Base-by-base conservation (phyloP, 768 basidiomycete genomes). In the Podaxis sp. region DNA sequence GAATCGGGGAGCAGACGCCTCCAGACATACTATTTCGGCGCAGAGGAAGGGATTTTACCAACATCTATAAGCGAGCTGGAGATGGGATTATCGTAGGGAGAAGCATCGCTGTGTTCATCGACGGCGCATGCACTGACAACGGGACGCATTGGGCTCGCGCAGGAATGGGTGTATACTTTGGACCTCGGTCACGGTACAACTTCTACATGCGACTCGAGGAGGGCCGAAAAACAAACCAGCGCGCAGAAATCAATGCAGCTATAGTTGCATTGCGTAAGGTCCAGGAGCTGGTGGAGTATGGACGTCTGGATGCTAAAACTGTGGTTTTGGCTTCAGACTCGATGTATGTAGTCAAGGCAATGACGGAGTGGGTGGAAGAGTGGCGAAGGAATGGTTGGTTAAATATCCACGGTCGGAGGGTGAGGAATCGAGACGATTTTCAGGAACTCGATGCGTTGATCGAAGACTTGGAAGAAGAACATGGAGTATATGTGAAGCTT, bases 41-140 rank as follows among this genome's bases (percentile, higher is more conserved):
- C 8, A 37, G 37, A 2, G 46, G 58, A 12, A 49, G 44, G 33
- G 41, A 8, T 38, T 59, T 59, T 48, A 59, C 12, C 30, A 51
- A 59, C 10, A 50, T 59, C 10, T n/a, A 4, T 13, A 46, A 59
- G 30, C 33, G 7, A 13, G 22, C 30, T 22, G 20, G 33, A 8
- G 49, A 44, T 22, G 49, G 5, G 33, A 10, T 37, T 12, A 17
- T 37, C 17, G 5, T 24, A 20, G 26, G 49, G 8, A 49, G 46
- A 10, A 33, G 30, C 22, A 46, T 61, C 28, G 60, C 60, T 12
- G 17, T 66, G 15, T 66, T 66, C 53, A 49, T 63, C 2, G 62
- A 66, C 22, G 65, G 65, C 17, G 57, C 62, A 4, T 66, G 65
- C 40, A 37, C 13, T 2, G 62, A 56, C 24, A 66, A 66, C 49